Evolutionary conservation across 2,329 filamentous ascomycete species (phyloP).

Genomic region (Sporothrix humicola): DNA sequence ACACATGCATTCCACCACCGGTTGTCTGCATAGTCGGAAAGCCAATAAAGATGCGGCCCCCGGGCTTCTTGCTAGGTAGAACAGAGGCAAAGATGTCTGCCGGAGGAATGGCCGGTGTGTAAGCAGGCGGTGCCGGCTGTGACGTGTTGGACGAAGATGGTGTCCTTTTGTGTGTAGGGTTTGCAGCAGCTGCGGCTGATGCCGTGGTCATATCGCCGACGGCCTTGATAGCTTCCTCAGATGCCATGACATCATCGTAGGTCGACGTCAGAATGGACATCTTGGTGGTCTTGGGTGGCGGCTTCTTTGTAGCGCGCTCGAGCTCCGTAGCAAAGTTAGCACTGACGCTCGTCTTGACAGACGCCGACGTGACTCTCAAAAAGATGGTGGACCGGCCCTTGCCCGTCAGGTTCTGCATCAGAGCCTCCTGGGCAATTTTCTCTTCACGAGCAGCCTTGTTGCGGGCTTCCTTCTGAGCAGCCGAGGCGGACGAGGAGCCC

Average conservation of each 20-base stretch:
- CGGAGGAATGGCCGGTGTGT: slow-evolving; percentile 51
- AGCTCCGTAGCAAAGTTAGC: slow-evolving; percentile 80
- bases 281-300: slow-evolving; percentile 84
- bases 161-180: neutral
- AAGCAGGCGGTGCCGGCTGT: slow-evolving; percentile 47
- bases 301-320: slow-evolving; percentile 95
- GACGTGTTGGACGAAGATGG: neutral
- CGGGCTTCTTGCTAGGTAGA: slow-evolving; percentile 79
- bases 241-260: slow-evolving; percentile 77
- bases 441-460: slow-evolving; percentile 68
- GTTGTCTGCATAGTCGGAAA: slow-evolving; percentile 98
- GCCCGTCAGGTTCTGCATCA: slow-evolving; percentile 74
- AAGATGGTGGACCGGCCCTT: slow-evolving; percentile 81
- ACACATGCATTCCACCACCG: slow-evolving; percentile 90
- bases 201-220: neutral
- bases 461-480: slow-evolving; percentile 57
- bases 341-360: slow-evolving; percentile 76
- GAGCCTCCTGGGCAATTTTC: slow-evolving; percentile 63
- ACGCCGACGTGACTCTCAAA: slow-evolving; percentile 83
- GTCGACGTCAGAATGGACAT: slow-evolving; percentile 90
- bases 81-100: slow-evolving; percentile 89
- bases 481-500: slow-evolving; percentile 46
- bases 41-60: slow-evolving; percentile 91
- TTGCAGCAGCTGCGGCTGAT: neutral
- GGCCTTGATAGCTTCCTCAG: slow-evolving; percentile 49